Base-by-base conservation (phyloP, 192 early-diverging fungal species). In the Allomyces macrogynus region DNA sequence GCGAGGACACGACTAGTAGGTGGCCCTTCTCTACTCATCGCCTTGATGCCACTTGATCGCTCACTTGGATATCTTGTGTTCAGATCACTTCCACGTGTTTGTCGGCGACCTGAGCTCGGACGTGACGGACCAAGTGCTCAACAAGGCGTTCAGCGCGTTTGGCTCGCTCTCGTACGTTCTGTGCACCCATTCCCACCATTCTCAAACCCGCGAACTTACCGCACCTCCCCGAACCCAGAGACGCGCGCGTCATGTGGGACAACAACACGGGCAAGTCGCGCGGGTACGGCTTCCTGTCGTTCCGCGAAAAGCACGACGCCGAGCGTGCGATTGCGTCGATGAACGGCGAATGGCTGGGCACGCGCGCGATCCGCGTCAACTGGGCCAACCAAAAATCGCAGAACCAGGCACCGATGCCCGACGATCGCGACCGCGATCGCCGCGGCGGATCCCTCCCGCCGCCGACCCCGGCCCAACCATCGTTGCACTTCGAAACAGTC, bases 171-270 rank as follows among this genome's bases (percentile, higher is more conserved):
- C 85, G 87, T 89, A 76, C 67, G 87, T 83, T 63, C 54, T 62
- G 12, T 20, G 67, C 62, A 27, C 10, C 18, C 62, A 16, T 60
- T 22, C 60, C 4, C 26, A 62, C 18, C 3, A 26, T 10, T 5
- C 25, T 27, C 32, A 18, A 60, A 49, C 62, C 16, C 23, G 7
- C 0, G 4, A 20, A 0, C 64, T 67, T 14, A 24, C 54, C 22
- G 14, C 66, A 61, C 11, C 11, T 44, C 49, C 60, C 60, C 61
- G 25, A 61, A 62, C 27, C 60, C 64, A 88, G 90, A 65, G 88
- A 92, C 67, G 92, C 92, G 49, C 85, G 88, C 64, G 91, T 95
- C 42, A 92, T 95, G 92, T 91, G 91, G 89, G 92, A 95, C 69
- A 71, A 78, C 65, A 76, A 80, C 60, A 87, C 92, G 62, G 89